Evolutionary conservation across 768 basidiomycete genomes (phyloP), one percentile per base, ranked within the genome.

Genomic region (Boletus sp.): DNA sequence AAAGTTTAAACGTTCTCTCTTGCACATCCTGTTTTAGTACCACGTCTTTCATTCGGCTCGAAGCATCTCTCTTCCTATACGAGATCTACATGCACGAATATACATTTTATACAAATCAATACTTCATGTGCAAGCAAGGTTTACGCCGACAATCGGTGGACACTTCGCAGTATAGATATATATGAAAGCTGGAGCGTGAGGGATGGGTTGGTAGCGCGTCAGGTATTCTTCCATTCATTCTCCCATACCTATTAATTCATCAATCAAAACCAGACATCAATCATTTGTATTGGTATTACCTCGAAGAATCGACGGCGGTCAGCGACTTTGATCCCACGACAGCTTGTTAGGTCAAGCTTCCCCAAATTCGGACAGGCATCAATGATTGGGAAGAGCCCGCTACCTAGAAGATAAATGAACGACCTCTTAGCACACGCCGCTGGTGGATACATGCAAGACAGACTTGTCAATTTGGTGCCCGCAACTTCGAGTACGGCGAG

Each of bases 261-360:
- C 36, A 39, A 18, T 59, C 45, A 59, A 36, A 37, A 28, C 15
- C 17, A 52, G 15, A 30, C 17, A 5, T 35, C 15, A 17, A 29
- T 9, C 41, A 45, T 80, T 17, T 41, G 18, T 12, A 9, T 39
- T 12, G 17, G 4, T 18, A 1, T 46, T 37, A 64, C 87, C 75
- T 89, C 84, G 62, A 90, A 90, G 62, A 90, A 84, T 7, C 78
- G 78, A 14, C 88, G 77, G 28, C 87, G 73, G 58, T 87, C 84
- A 1, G 75, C 75, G 5, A 88, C 77, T 7, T 64, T 74, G 52
- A 90, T 76, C 5, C 87, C 81, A 50, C 87, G 77, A 58, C 87
- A 90, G 56, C 85, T 83, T 4, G 85, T 89, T 45, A 90, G 70
- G 63, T 88, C 82, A 14, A 89, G 65, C n/a, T 73, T 79, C 55